A percentile compares a stretch with the other conserved stretches of the same genome.
Evolutionary conservation across 1,284 basidiomycete species (phyloP).

Genomic region (Ganoderma resinaceum): DNA sequence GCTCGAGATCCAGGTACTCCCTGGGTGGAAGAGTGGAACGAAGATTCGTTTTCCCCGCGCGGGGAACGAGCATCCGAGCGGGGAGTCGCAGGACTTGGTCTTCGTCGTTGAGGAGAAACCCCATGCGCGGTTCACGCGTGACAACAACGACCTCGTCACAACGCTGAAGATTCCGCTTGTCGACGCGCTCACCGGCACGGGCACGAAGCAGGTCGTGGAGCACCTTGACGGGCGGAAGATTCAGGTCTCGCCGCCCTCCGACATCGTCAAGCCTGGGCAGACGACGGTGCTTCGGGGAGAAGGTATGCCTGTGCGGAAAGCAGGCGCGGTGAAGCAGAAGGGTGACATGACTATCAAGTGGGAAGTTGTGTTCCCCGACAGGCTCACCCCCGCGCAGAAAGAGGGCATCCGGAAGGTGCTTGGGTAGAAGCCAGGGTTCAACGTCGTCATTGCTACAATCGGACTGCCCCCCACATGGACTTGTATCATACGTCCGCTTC

Average conservation of each 20-base stretch:
- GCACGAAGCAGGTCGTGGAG: conserved; percentile 63
- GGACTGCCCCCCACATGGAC: conserved; percentile 9
- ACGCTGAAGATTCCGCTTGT: conserved; percentile 76
- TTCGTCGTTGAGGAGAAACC: conserved; percentile 94
- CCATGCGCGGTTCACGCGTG: conserved; percentile 76
- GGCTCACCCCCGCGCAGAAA: conserved; percentile 77
- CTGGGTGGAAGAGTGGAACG: conserved; percentile 90
- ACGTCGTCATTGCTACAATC: conserved; percentile 12
- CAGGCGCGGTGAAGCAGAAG: conserved; percentile 72
- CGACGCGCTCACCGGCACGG: conserved; percentile 77
- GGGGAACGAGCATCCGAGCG: conserved; percentile 82
- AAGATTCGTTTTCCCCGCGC: conserved; percentile 90
- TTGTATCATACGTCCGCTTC: conserved; percentile 20
- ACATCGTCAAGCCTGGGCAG: conserved; percentile 82
- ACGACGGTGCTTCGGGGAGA: conserved; percentile 76
- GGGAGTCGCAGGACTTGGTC: conserved; percentile 85
- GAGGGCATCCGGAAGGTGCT: conserved; percentile 80
- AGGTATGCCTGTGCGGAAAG: conserved; percentile 93
- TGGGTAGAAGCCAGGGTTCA: conserved; percentile 24
- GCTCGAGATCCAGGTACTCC: conserved; percentile 87
- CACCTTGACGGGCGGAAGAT: conserved; percentile 82
- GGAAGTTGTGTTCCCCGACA: conserved; percentile 86
- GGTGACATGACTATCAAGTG: conserved; percentile 87
- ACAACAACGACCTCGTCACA: conserved; percentile 82
- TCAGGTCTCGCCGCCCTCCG: conserved; percentile 70